phyloP scores from a whole-genome alignment of 768 basidiomycete species.

The Kwoniella sp. region DNA sequence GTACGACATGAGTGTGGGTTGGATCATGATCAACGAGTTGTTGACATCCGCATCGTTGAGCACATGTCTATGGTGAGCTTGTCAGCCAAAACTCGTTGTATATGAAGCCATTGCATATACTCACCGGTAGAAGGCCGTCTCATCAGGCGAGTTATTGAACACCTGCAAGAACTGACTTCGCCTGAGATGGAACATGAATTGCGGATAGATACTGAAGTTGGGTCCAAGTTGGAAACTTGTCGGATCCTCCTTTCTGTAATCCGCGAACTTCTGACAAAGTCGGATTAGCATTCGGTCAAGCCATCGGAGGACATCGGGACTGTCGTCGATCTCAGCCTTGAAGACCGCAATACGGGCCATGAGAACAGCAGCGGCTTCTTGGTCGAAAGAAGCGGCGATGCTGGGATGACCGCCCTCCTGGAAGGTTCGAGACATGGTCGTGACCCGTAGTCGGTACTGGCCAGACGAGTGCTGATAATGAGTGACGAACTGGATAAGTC shows the following conservation, averaged over 20 bases:
- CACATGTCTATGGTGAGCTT: conserved; percentile 67
- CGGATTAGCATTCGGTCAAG: conserved; percentile 98
- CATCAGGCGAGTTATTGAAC: conserved; percentile 99
- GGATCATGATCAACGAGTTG: conserved; percentile 99
- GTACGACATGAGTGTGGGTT: conserved; percentile 98
- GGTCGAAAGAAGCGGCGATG: conserved; percentile 93
- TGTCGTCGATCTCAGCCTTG: conserved; percentile 98
- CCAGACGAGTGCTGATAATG: conserved; percentile 97
- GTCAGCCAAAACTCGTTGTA: conserved; percentile 1
- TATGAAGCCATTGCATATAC: conserved; percentile 36
- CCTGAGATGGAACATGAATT: conserved; percentile 99
- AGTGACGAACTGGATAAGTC: conserved; percentile 96
- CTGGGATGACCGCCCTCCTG: conserved; percentile 94
- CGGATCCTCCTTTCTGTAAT: conserved; percentile 97
- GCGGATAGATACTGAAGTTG: conserved; percentile 98
- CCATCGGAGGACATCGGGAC: conserved; percentile 94
- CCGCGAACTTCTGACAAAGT: conserved; percentile 98
- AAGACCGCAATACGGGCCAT: conserved; percentile 99
- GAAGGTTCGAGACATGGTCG: conserved; percentile 95
- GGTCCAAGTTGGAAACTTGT: conserved; percentile 87
- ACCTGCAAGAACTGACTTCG: conserved; percentile 98
- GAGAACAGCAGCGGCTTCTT: conserved; percentile 94
- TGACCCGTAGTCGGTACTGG: conserved; percentile 93
- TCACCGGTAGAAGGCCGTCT: conserved; percentile 95
- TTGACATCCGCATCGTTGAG: conserved; percentile 97